Conservation (phyloP, 768 basidiomycete genomes). For the Lactarius tabidus region DNA sequence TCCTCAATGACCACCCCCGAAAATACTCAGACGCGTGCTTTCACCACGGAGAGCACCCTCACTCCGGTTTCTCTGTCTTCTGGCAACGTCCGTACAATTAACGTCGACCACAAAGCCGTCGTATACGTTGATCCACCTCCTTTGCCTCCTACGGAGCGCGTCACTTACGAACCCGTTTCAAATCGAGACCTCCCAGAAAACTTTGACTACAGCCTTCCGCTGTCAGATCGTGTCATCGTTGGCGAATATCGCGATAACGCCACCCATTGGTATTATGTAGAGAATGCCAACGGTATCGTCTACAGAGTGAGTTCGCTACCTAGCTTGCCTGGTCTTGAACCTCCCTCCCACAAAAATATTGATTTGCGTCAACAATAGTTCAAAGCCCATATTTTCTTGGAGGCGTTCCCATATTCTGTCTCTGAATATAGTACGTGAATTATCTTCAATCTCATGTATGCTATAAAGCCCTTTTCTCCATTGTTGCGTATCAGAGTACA, state of each 20-base stretch:
- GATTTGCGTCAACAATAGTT: slow-evolving; percentile 9
- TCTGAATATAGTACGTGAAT: slow-evolving; percentile 22
- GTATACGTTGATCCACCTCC: slow-evolving; percentile 11
- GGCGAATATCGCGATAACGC: slow-evolving; percentile 21
- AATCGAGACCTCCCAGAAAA: slow-evolving; percentile 20
- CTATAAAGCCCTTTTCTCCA: not conserved
- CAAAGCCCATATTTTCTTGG: slow-evolving; percentile 9
- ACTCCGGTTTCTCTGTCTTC: not conserved
- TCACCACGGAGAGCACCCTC: not conserved
- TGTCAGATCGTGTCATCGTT: slow-evolving; percentile 15
- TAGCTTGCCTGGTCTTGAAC: not conserved
- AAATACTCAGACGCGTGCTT: not conserved
- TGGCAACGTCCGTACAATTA: not conserved
- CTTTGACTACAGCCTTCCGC: slow-evolving; percentile 16
- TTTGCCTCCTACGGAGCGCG: slow-evolving; percentile 10
- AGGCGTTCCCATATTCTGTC: slow-evolving; percentile 21
- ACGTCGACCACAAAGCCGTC: not conserved
- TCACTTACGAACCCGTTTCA: slow-evolving; percentile 15
- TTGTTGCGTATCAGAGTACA: slow-evolving; percentile 39
- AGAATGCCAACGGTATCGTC: slow-evolving; percentile 13
- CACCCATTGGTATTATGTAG: slow-evolving; percentile 24
- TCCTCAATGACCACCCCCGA: slow-evolving; percentile 4
- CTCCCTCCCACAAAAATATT: not conserved
- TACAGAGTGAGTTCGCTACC: slow-evolving; percentile 16
- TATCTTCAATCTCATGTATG: not conserved